phyloP scores from a whole-genome alignment of 2,329 filamentous ascomycete species.

The Aspergillus aculeatinus region DNA sequence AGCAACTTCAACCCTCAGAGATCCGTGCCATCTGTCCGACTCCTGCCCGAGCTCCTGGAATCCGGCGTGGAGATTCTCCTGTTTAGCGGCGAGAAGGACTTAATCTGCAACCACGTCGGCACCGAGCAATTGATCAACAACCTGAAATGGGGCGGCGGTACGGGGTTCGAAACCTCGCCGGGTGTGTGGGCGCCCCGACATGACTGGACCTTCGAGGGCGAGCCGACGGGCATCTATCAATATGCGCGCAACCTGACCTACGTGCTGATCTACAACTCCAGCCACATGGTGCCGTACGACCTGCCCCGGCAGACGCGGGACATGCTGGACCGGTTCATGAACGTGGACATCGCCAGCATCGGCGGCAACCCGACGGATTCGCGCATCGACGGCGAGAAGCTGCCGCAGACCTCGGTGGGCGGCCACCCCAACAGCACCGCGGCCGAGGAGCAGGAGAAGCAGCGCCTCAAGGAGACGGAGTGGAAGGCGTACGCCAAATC shows the following conservation, averaged over 20 bases:
- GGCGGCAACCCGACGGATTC: slow-evolving; percentile 78
- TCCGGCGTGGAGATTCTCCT: slow-evolving; percentile 73
- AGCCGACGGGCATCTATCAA: slow-evolving; percentile 88
- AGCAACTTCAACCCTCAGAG: slow-evolving; percentile 67
- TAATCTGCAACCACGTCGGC: slow-evolving; percentile 96
- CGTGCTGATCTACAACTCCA: slow-evolving; percentile 90
- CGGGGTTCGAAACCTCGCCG: slow-evolving; percentile 82
- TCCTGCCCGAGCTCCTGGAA: slow-evolving; percentile 76
- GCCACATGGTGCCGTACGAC: slow-evolving; percentile 98
- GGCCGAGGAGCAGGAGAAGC: slow-evolving; percentile 65
- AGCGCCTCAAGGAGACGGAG: slow-evolving; percentile 77
- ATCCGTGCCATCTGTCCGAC: slow-evolving; percentile 68
- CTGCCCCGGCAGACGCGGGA: slow-evolving; percentile 81
- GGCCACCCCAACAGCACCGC: slow-evolving; percentile 68
- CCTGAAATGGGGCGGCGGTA: slow-evolving; percentile 87
- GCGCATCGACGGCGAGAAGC: slow-evolving; percentile 80
- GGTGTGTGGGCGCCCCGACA: slow-evolving; percentile 89
- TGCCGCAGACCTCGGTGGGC: slow-evolving; percentile 73
- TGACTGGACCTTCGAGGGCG: slow-evolving; percentile 90
- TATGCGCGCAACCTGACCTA: slow-evolving; percentile 94
- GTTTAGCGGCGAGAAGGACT: slow-evolving; percentile 89
- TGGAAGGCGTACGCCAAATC: slow-evolving; percentile 88
- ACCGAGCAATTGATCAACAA: slow-evolving; percentile 89
- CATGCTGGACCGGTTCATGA: slow-evolving; percentile 97
- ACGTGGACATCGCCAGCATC: slow-evolving; percentile 84